Evolutionary conservation across 2,329 filamentous ascomycete species (phyloP), one percentile per base, ranked within the genome.

Genomic region (Fusarium setosum): DNA sequence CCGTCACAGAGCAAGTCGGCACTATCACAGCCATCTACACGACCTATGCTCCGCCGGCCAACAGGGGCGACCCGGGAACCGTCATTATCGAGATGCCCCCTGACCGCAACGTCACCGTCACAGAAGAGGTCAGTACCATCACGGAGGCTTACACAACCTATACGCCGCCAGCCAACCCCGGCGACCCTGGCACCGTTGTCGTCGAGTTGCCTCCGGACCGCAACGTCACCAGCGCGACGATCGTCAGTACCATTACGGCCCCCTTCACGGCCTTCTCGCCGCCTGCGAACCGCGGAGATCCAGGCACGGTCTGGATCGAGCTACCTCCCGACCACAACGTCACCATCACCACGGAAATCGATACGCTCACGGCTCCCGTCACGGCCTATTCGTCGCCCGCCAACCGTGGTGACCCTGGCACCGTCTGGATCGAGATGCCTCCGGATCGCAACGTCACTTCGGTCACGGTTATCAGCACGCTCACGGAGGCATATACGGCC

Each of bases 361-460:
- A 6, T 10, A 51, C n/a, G 6, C 41, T n/a, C 18, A 59, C 21
- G 23, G 38, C 11, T 10, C 38, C 4, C 12, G 53, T 38, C 15
- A 59, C 55, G 3, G 53, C 55, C 3, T 61, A 59, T 35, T 52
- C 37, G 4, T 17, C 55, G 1, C 55, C 58, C 6, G 45, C 20
- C 11, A 40, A 32, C 5, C 32, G 34, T 34, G 59, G 56, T 10
- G 56, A 61, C 18, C 59, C 59, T 6, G 59, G 59, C n/a, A 61
- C 59, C 11, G n/a, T 61, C 8, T 38, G 40, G 13, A 34, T 61
- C 7, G 26, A 47, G 12, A 6, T 38, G 5, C 59, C 56, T 23
- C 48, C 56, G 5, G 42, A 20, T 5, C 52, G 59, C 20, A 60
- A 59, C 15, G 56, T 61, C 4, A 61, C 59, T 34, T 49, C 52